Evolutionary conservation across 192 early-diverging fungal species (phyloP).

Genomic region (Linnemannia exigua): DNA sequence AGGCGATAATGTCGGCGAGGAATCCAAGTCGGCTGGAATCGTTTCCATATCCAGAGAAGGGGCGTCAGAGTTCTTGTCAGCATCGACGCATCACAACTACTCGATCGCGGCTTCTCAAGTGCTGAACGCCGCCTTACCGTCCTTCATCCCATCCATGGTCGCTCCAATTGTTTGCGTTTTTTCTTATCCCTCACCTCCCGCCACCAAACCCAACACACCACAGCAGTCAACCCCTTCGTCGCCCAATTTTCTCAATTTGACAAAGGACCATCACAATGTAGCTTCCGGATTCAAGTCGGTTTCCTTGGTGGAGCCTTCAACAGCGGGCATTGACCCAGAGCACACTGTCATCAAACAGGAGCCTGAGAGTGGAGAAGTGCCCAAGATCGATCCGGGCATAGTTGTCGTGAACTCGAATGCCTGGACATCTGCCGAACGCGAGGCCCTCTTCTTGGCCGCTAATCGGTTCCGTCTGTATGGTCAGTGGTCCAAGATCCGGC

Average conservation of each 20-base stretch:
- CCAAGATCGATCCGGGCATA: constrained; percentile 13
- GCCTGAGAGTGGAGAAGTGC: neutral
- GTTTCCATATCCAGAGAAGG: constrained; percentile 42
- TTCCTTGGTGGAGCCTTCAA: too few relatives aligned
- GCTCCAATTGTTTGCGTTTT: constrained; percentile 56
- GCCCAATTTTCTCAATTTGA: neutral
- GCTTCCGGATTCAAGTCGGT: neutral
- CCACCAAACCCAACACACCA: constrained; percentile 26
- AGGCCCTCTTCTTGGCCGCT: constrained; percentile 32
- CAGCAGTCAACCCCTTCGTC: constrained; percentile 12
- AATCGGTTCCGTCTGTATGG: constrained; percentile 29
- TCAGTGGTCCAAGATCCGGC: constrained; percentile 46
- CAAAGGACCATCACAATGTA: neutral
- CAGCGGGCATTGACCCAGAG: neutral
- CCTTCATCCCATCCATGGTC: constrained; percentile 53
- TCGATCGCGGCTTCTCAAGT: constrained; percentile 35
- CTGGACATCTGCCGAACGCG: constrained; percentile 40
- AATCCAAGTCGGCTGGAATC: neutral
- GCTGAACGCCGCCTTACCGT: constrained; percentile 34
- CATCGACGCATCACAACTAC: constrained; percentile 50
- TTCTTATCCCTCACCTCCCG: constrained; percentile 33
- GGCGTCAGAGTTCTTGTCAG: constrained; percentile 44
- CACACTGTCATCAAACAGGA: neutral
- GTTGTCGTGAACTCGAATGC: constrained; percentile 6
- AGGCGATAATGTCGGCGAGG: neutral